These are phyloP conservation scores for Cotoneaster glaucophyllus DNA, from an alignment of 306 rosid genomes.

Conservation along the genomic window DNA sequence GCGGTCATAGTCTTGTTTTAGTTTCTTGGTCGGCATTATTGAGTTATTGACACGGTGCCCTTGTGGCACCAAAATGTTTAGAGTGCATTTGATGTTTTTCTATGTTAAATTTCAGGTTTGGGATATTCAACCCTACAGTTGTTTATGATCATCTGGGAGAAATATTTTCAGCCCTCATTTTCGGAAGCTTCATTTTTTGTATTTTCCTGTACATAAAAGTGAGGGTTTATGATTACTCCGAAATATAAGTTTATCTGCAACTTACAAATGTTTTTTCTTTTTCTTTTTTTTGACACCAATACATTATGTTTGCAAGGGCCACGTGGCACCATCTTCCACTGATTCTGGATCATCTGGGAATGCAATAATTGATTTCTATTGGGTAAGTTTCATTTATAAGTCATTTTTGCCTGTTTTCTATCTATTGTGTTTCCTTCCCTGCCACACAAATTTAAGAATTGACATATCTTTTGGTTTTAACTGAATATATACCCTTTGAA, in stretches of 20 bases:
- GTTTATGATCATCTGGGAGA: conserved; percentile 96
- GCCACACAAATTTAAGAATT: neutral
- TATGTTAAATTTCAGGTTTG: conserved; percentile 60
- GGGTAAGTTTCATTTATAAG: conserved; percentile 49
- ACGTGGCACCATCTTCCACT: conserved; percentile 79
- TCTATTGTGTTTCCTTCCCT: neutral
- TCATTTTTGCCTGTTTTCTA: conserved; percentile 1
- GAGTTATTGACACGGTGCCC: neutral
- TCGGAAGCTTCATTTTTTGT: conserved; percentile 89
- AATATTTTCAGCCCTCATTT: conserved; percentile 75
- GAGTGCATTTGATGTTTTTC: conserved; percentile 8
- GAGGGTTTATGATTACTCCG: conserved; percentile 17
- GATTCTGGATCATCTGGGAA: conserved; percentile 92
- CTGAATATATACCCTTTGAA: neutral
- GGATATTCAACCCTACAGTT: conserved; percentile 73
- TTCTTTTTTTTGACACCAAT: conserved; percentile 14
- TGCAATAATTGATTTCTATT: conserved; percentile 82
- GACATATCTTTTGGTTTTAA: neutral
- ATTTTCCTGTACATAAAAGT: conserved; percentile 82
- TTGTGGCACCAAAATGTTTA: neutral
- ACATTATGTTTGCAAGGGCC: conserved; percentile 53
- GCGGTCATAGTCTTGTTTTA: neutral
- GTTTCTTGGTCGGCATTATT: neutral
- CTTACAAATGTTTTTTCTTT: conserved; percentile 13
- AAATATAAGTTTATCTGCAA: neutral